Conservation (phyloP, 2,329 filamentous ascomycete genomes). For the Zymoseptoria crescenta region DNA sequence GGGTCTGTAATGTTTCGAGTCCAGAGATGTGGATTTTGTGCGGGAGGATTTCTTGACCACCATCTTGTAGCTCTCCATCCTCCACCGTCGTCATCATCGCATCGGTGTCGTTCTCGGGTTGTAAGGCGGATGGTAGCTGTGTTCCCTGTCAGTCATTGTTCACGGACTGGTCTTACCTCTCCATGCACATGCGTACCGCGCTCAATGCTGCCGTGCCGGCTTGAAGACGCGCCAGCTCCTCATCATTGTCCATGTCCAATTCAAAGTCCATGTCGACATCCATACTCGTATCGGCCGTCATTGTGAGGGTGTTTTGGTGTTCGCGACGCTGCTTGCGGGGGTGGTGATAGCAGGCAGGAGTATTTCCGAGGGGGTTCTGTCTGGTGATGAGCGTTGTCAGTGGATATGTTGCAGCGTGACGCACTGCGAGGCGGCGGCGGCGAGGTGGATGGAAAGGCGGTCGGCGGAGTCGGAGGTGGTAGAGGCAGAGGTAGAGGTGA, state of each 20-base stretch:
- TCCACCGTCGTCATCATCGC: constrained; percentile 21
- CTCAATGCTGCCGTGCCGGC: constrained; percentile 24
- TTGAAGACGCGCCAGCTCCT: constrained; percentile 27
- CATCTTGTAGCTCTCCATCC: constrained; percentile 27
- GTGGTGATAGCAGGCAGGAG: constrained; percentile 1
- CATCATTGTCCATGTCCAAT: constrained; percentile 27
- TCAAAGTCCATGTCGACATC: constrained; percentile 29
- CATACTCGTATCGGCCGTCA: background rate
- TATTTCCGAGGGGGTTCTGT: background rate
- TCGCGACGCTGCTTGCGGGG: background rate
- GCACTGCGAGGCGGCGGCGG: background rate
- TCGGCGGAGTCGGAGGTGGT: background rate
- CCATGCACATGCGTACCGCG: constrained; percentile 13
- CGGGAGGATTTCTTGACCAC: constrained; percentile 29
- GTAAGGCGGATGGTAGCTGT: constrained; percentile 15
- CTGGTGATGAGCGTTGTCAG: background rate
- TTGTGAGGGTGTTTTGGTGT: background rate
- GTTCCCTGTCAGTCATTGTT: constrained; percentile 9
- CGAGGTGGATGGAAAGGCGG: background rate
- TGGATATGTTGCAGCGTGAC: background rate
- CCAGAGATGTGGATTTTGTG: constrained; percentile 79
- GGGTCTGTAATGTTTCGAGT: constrained; percentile 71
- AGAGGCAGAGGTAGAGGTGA: background rate
- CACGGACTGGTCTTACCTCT: background rate
- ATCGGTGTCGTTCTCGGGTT: constrained; percentile 21